Conservation (phyloP, 257 asterid genomes). For the Rhazya stricta region DNA sequence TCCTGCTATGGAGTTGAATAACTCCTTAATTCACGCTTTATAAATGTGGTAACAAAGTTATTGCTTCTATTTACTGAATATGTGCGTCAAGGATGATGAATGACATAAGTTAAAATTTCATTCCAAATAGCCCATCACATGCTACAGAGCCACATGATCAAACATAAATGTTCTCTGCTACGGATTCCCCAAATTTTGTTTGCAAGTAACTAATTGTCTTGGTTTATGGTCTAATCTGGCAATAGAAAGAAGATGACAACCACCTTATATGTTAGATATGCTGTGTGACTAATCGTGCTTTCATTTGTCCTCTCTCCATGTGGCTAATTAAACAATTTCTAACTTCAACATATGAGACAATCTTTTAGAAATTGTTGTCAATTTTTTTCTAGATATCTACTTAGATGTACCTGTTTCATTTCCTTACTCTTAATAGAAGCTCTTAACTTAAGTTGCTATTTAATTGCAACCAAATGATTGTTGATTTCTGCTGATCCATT, state of each 20-base stretch:
- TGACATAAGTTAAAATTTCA: not conserved
- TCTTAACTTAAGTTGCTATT: not conserved
- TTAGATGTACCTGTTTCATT: not conserved
- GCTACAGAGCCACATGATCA: not conserved
- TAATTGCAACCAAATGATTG: not conserved
- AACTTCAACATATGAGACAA: not conserved
- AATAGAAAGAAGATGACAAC: not conserved
- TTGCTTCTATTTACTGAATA: not conserved
- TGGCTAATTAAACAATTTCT: not conserved
- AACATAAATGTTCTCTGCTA: not conserved
- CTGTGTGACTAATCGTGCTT: not conserved
- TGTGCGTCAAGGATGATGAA: not conserved
- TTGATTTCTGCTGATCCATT: not conserved
- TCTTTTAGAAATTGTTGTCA: not conserved
- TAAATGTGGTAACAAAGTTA: not conserved
- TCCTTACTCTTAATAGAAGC: not conserved
- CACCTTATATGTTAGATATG: not conserved
- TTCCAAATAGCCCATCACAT: not conserved
- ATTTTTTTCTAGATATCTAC: not conserved
- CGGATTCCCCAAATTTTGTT: not conserved
- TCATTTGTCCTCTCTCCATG: not conserved
- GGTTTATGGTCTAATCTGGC: not conserved
- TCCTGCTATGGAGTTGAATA: not conserved
- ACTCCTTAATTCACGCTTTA: not conserved
- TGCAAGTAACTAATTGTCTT: not conserved